phyloP scores from a whole-genome alignment of 192 early-diverging fungal genomes.

The Podila epicladia region DNA sequence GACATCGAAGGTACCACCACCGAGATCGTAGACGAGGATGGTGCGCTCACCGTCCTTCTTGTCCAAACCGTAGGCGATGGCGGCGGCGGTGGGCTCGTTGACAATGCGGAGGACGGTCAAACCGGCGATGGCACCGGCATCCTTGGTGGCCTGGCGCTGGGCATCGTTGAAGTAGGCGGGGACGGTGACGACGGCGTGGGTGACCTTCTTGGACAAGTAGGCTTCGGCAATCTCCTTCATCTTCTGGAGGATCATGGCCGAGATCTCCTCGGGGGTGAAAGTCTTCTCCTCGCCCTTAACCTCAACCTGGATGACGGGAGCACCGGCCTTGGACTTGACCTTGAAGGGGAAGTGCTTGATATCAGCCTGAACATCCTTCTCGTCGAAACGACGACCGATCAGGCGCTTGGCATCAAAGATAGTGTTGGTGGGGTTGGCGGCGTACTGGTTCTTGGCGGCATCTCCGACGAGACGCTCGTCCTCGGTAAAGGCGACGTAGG shows the following conservation, averaged over 20 bases:
- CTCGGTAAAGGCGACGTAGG: slow-evolving; percentile 93
- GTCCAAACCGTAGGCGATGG: slow-evolving; percentile 97
- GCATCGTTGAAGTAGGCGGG: slow-evolving; percentile 98
- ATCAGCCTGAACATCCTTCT: slow-evolving; percentile 91
- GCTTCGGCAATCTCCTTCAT: slow-evolving; percentile 96
- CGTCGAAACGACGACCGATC: slow-evolving; percentile 89
- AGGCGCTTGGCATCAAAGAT: slow-evolving; percentile 95
- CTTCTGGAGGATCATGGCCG: slow-evolving; percentile 91
- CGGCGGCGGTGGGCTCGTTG: slow-evolving; percentile 94
- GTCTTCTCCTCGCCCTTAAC: slow-evolving; percentile 89
- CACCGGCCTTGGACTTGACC: slow-evolving; percentile 81
- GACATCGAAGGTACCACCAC: slow-evolving; percentile 99
- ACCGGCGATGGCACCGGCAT: slow-evolving; percentile 87
- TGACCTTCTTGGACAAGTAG: slow-evolving; percentile 88
- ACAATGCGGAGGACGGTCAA: slow-evolving; percentile 88
- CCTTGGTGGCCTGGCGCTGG: slow-evolving; percentile 95
- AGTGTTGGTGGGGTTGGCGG: slow-evolving; percentile 90
- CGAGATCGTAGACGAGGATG: slow-evolving; percentile 96
- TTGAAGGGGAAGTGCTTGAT: slow-evolving; percentile 97
- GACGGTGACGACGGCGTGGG: slow-evolving; percentile 95
- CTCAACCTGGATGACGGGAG: slow-evolving; percentile 84
- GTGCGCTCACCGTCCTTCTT: slow-evolving; percentile 89
- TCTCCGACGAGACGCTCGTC: slow-evolving; percentile 94
- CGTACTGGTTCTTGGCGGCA: slow-evolving; percentile 94
- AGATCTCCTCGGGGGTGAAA: slow-evolving; percentile 95